These are phyloP conservation scores for Ophiostoma pallidulum DNA, from an alignment of 2,329 filamentous ascomycete species.

Conservation along the genomic window DNA sequence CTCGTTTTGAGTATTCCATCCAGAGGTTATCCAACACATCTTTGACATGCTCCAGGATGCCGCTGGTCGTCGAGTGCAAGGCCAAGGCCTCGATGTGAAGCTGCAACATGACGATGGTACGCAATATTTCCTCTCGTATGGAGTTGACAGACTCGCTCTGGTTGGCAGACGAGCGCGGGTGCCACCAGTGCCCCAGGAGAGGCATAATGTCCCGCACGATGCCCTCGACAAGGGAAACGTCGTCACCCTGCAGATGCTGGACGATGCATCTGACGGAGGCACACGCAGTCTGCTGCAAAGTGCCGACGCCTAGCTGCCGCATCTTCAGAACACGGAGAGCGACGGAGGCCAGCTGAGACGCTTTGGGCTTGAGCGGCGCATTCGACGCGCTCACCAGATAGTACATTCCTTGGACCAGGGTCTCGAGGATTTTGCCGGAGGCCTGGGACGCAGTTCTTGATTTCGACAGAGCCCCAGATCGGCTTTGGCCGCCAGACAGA, in stretches of 20 bases:
- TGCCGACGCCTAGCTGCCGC: slow-evolving; percentile 47
- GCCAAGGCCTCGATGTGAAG: slow-evolving; percentile 52
- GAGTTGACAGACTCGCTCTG: slow-evolving; percentile 42
- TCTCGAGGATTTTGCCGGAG: slow-evolving; percentile 32
- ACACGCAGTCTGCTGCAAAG: slow-evolving; percentile 64
- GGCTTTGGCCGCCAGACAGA: slow-evolving; percentile 23
- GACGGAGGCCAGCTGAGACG: slow-evolving; percentile 44
- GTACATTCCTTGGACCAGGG: slow-evolving; percentile 56
- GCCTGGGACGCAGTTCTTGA: slow-evolving; percentile 21
- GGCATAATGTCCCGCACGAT: slow-evolving; percentile 56
- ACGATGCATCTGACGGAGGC: slow-evolving; percentile 65
- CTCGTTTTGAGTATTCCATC: slow-evolving; percentile 64
- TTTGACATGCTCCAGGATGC: slow-evolving; percentile 42
- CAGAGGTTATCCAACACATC: slow-evolving; percentile 63
- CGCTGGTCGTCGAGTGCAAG: slow-evolving; percentile 30
- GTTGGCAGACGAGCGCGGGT: slow-evolving; percentile 52
- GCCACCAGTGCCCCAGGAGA: slow-evolving; percentile 68
- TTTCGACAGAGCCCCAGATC: slow-evolving; percentile 21
- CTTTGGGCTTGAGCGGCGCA: slow-evolving; percentile 52
- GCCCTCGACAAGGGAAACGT: slow-evolving; percentile 51
- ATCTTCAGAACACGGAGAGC: slow-evolving; percentile 53
- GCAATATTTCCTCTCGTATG: slow-evolving; percentile 69
- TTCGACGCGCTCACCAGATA: slow-evolving; percentile 56
- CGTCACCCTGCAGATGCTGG: slow-evolving; percentile 56
- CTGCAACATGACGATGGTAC: slow-evolving; percentile 57